These are phyloP conservation scores for Populus hybrid DNA, from an alignment of 441 rosid genomes.

Conservation along the genomic window DNA sequence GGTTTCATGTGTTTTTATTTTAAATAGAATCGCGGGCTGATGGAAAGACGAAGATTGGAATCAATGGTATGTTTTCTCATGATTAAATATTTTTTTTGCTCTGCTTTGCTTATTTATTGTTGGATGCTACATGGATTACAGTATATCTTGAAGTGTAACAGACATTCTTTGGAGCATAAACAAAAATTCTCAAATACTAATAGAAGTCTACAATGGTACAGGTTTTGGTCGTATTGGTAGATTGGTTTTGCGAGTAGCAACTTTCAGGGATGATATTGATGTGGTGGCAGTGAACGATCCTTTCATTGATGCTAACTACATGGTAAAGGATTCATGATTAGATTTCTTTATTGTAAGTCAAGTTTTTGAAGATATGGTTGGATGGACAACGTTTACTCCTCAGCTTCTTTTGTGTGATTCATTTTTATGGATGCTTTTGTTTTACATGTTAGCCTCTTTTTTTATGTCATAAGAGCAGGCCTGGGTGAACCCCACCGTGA, in stretches of 20 bases:
- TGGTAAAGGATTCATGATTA: conserved; percentile 47
- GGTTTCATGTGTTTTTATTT: conserved; percentile 22
- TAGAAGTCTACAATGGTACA: conserved; percentile 22
- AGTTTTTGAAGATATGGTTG: background rate
- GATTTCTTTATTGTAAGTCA: background rate
- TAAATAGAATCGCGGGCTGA: conserved; percentile 44
- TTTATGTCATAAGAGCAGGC: background rate
- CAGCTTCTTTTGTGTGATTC: background rate
- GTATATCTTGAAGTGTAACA: background rate
- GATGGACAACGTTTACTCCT: too few species aligned
- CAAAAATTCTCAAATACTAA: background rate
- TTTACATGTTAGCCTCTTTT: background rate
- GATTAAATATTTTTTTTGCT: background rate
- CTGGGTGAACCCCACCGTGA: background rate
- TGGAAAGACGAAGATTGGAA: conserved; percentile 76
- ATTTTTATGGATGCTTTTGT: background rate
- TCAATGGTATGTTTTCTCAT: conserved; percentile 60
- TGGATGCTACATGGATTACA: background rate
- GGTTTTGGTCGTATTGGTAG: conserved; percentile 99
- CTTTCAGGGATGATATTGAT: conserved; percentile 83
- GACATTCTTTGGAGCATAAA: background rate
- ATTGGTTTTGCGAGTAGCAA: conserved; percentile 84
- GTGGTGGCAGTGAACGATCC: conserved; percentile 97
- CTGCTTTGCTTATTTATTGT: background rate
- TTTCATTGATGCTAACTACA: conserved; percentile 85